Base-by-base conservation (phyloP, 139 green algal genomes). In the Micromonas pusilla region DNA sequence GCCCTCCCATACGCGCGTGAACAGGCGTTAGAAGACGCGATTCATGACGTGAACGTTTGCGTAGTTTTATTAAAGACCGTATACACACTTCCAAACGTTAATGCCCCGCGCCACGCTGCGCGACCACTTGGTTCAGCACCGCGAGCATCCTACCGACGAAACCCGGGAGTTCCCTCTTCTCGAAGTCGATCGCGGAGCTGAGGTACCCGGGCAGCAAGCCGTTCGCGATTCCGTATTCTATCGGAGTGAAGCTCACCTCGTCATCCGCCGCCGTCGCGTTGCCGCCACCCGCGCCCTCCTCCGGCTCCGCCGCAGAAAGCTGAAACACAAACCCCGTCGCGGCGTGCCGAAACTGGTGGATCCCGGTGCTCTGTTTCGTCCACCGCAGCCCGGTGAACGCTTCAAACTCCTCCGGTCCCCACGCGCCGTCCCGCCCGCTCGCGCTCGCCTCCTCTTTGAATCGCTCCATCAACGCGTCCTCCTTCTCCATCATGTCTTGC, bases 371-470 rank as follows among this genome's bases (percentile, higher is more conserved):
- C 2, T 39, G 3, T 26, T 62, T 32, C 30, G 26, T 6, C 68
- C 68, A 75, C 3, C 68, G 68, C 25, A 75, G 33, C 52, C 68
- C 68, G 5, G 68, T 63, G 68, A 75, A 30, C 23, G 68, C 37
- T 4, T 75, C 68, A 36, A 75, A 26, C 36, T 63, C 23, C 26
- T 60, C n/a, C 0, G 28, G 2, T 37, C 28, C 33, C 13, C 32
- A 39, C 2, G 3, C 26, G 3, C 28, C 4, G 30, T 16, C 65
- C 3, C 65, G 4, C 4, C 28, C 30, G 23, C 30, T 26, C 3
- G 65, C 65, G n/a, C 13, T 13, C 65, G 13, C 33, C n/a, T 39
- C 65, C 13, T 68, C 30, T 72, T 26, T 16, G 13, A 32, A n/a
- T n/a, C n/a, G n/a, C n/a, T n/a, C n/a, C n/a, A n/a, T n/a, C n/a